phyloP scores from a whole-genome alignment of 169 alveolate species.

The Plasmodium cynomolgi region DNA sequence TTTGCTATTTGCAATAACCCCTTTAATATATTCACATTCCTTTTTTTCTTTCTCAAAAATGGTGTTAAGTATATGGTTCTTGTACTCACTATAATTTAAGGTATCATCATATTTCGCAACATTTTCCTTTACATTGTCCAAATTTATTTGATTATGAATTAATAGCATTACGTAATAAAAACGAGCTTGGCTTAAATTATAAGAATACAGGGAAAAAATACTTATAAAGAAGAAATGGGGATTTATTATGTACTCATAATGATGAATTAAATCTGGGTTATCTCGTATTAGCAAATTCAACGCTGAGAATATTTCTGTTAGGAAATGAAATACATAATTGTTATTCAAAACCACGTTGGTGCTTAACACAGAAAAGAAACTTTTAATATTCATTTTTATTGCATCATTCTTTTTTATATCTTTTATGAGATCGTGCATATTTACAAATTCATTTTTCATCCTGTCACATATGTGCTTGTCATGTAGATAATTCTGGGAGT shows the following conservation, averaged over 20 bases:
- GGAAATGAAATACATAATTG: slow-evolving; percentile 59
- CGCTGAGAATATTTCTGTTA: slow-evolving; percentile 67
- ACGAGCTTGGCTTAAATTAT: slow-evolving; percentile 64
- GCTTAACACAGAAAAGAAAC: slow-evolving; percentile 20
- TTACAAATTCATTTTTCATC: slow-evolving; percentile 53
- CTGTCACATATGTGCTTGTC: slow-evolving; percentile 39
- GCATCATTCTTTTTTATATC: slow-evolving; percentile 62
- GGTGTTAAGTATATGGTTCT: slow-evolving; percentile 20
- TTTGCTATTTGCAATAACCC: slow-evolving; percentile 11
- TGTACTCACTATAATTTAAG: slow-evolving; percentile 35
- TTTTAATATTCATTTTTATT: slow-evolving; percentile 29
- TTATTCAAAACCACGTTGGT: slow-evolving; percentile 47
- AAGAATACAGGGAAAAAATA: slow-evolving; percentile 63
- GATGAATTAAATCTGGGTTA: slow-evolving; percentile 30
- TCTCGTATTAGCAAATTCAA: slow-evolving; percentile 36
- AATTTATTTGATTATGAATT: slow-evolving; percentile 39
- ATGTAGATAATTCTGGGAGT: slow-evolving; percentile 41
- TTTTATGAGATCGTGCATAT: slow-evolving; percentile 48
- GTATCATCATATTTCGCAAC: slow-evolving; percentile 43
- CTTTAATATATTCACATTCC: slow-evolving; percentile 55
- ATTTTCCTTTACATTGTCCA: slow-evolving; percentile 3
- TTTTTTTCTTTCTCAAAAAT: slow-evolving; percentile 67
- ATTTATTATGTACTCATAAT: slow-evolving; percentile 36
- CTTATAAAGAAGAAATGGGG: slow-evolving; percentile 62
- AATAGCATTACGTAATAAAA: slow-evolving; percentile 66